Percentiles rank a stretch among this genome's conserved stretches.
These are phyloP conservation scores for Rosa chinensis DNA, from an alignment of 306 rosid genomes.

Conservation along the genomic window DNA sequence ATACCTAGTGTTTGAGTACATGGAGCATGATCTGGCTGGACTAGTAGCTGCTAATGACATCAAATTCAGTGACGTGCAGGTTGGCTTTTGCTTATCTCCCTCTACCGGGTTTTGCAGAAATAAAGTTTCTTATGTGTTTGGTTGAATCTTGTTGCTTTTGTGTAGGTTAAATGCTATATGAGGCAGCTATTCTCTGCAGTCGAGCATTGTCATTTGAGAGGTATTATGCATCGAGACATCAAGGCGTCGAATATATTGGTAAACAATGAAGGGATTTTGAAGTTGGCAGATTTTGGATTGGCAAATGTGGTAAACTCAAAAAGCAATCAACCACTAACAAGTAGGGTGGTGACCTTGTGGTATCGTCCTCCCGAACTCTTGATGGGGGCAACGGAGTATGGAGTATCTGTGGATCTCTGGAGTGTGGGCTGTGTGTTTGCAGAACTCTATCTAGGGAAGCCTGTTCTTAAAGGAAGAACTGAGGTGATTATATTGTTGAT, in stretches of 20 bases:
- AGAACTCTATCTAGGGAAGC: conserved; percentile 74
- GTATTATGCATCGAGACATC: conserved; percentile 90
- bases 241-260: conserved; percentile 89
- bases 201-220: conserved; percentile 96
- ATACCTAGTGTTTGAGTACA: conserved; percentile 95
- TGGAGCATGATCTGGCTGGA: conserved; percentile 99
- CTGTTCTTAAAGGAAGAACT: conserved; percentile 93
- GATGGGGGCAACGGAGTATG: conserved; percentile 89
- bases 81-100: conserved; percentile 22
- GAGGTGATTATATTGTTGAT: conserved; percentile 51
- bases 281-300: conserved; percentile 93
- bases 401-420: conserved; percentile 91
- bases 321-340: conserved; percentile 66
- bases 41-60: conserved; percentile 71
- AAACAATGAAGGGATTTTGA: conserved; percentile 81
- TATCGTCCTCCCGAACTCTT: conserved; percentile 98
- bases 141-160: neutral
- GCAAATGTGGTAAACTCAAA: conserved; percentile 64
- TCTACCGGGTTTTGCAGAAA: neutral
- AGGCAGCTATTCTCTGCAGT: conserved; percentile 88
- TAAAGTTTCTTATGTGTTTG: neutral
- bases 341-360: conserved; percentile 96
- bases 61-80: conserved; percentile 73
- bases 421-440: conserved; percentile 97
- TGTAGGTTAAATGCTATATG: conserved; percentile 88